Conservation (phyloP, 179 eudicot genomes). For the Dionaea muscipula region DNA sequence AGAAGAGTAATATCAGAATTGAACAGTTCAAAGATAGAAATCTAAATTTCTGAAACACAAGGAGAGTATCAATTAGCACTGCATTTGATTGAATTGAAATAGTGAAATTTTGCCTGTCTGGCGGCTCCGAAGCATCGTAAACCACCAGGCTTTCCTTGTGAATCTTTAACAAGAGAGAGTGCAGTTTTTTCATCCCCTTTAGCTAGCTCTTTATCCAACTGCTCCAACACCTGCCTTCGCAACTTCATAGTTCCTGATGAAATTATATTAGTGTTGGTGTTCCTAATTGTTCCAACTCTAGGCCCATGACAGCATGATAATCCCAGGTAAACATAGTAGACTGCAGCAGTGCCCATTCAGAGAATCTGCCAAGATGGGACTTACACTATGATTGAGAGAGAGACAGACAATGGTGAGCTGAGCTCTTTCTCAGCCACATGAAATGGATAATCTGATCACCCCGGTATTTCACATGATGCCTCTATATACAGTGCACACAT, state of each 20-base stretch:
- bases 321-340: neutral
- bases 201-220: slow-evolving; percentile 49
- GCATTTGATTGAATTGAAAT: too few relatives aligned
- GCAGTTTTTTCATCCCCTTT: slow-evolving; percentile 71
- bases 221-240: slow-evolving; percentile 42
- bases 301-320: neutral
- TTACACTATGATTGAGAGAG: too few relatives aligned
- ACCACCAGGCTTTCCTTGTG: slow-evolving; percentile 40
- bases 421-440: too few relatives aligned
- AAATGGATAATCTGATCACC: too few relatives aligned
- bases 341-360: slow-evolving; percentile 13
- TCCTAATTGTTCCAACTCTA: slow-evolving; percentile 1
- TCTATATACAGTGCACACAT: too few relatives aligned
- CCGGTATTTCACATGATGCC: too few relatives aligned
- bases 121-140: slow-evolving; percentile 82
- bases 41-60: too few relatives aligned
- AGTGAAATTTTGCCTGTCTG: slow-evolving; percentile 48
- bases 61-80: too few relatives aligned
- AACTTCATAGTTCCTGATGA: slow-evolving; percentile 16
- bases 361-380: neutral
- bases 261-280: slow-evolving; percentile 3
- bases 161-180: slow-evolving; percentile 50
- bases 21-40: too few relatives aligned
- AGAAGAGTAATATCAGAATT: too few relatives aligned
- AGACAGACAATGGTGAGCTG: too few relatives aligned